phyloP scores from a whole-genome alignment of 2,329 filamentous ascomycete species.

The Fusarium chaquense region DNA sequence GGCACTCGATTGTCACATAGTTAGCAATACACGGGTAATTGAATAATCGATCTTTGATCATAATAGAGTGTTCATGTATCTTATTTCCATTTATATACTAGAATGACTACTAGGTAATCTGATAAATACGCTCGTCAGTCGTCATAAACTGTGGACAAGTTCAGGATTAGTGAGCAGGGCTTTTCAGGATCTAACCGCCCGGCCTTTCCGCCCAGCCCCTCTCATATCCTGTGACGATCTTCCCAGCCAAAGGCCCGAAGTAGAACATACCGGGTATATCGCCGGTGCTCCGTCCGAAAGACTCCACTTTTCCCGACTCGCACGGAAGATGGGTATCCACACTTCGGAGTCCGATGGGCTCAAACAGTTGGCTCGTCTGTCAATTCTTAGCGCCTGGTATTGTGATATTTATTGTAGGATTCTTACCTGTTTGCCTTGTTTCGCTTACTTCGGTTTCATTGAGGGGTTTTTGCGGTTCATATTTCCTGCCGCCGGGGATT shows the following conservation, averaged over 20 bases:
- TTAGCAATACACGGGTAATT: too few relatives aligned
- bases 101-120: neutral
- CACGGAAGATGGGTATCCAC: constrained; percentile 10
- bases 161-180: neutral
- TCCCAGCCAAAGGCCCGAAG: neutral
- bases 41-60: too few relatives aligned
- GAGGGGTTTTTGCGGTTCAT: neutral
- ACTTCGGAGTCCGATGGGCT: constrained; percentile 2
- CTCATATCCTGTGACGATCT: neutral
- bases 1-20: neutral
- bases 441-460: neutral
- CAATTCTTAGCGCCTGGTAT: neutral
- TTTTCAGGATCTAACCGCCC: neutral
- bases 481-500: too few relatives aligned
- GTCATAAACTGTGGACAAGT: neutral
- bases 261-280: neutral
- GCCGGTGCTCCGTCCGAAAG: neutral
- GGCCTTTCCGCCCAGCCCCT: rapidly evolving
- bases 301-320: constrained; percentile 22
- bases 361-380: neutral
- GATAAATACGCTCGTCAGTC: too few relatives aligned
- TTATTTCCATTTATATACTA: too few relatives aligned
- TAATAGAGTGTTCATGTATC: neutral
- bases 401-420: neutral
- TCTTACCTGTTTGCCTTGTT: neutral